phyloP scores from a whole-genome alignment of 192 early-diverging fungal genomes.

The Phycomyces nitens region DNA sequence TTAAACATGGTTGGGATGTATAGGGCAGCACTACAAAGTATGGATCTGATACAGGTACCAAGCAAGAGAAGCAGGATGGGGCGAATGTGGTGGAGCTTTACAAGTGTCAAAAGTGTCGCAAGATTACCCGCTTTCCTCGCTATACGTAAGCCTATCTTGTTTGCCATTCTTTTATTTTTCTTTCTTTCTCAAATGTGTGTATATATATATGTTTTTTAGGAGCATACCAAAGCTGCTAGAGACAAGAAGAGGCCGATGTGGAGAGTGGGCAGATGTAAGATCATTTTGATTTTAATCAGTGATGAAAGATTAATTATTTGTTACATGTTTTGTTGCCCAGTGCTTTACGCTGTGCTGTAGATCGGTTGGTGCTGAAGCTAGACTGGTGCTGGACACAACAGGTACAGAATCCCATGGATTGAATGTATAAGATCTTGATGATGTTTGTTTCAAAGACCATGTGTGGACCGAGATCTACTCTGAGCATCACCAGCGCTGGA shows the following conservation, averaged over 20 bases:
- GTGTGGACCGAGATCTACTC: slow-evolving; percentile 57
- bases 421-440: not conserved
- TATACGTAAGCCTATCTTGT: slow-evolving; percentile 39
- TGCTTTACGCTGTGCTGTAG: slow-evolving; percentile 52
- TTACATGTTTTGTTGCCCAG: slow-evolving; percentile 8
- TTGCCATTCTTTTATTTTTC: not conserved
- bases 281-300: not conserved
- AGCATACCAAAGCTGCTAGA: slow-evolving; percentile 25
- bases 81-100: slow-evolving; percentile 42
- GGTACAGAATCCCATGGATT: slow-evolving; percentile 12
- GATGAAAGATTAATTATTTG: not conserved
- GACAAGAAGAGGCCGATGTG: slow-evolving; percentile 49
- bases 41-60: slow-evolving; percentile 16
- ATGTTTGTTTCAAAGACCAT: slow-evolving; percentile 32
- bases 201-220: slow-evolving; percentile 10
- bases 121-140: slow-evolving; percentile 45
- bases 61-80: slow-evolving; percentile 40
- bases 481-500: slow-evolving; percentile 45
- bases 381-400: slow-evolving; percentile 46
- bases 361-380: slow-evolving; percentile 44
- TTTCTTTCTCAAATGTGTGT: not conserved
- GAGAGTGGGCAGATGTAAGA: slow-evolving; percentile 57
- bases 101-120: slow-evolving; percentile 33
- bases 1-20: too few species aligned
- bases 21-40: too few species aligned